These are phyloP conservation scores for Auriscalpium vulgare DNA, from an alignment of 768 basidiomycete species.

Conservation along the genomic window DNA sequence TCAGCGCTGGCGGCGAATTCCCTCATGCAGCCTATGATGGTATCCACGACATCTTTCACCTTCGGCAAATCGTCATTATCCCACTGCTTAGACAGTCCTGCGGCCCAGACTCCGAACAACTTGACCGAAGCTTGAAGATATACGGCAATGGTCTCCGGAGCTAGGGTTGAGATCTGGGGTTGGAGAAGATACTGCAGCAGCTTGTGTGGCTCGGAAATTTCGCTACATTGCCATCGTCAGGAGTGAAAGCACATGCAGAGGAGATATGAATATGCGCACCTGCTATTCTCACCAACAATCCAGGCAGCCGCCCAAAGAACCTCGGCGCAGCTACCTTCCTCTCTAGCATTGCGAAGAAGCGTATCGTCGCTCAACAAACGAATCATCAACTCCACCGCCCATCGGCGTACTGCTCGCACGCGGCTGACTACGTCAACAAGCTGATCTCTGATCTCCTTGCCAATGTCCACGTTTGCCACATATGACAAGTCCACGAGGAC, in stretches of 20 bases:
- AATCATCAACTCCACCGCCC: constrained; percentile 79
- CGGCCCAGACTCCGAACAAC: constrained; percentile 80
- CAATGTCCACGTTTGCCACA: constrained; percentile 74
- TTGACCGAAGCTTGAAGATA: constrained; percentile 82
- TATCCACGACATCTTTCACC: constrained; percentile 55
- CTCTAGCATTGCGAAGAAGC: constrained; percentile 56
- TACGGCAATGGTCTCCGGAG: constrained; percentile 61
- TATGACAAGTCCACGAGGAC: constrained; percentile 89
- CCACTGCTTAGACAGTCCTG: constrained; percentile 72
- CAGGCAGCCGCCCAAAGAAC: constrained; percentile 92
- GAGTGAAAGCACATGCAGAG: not conserved
- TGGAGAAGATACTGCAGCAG: constrained; percentile 64
- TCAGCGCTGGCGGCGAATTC: constrained; percentile 55
- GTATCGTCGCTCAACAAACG: constrained; percentile 73
- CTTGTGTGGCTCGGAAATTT: constrained; percentile 71
- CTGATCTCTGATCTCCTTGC: constrained; percentile 70
- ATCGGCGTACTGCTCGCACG: constrained; percentile 66
- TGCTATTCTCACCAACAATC: constrained; percentile 93
- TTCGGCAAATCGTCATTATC: constrained; percentile 60
- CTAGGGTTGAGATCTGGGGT: constrained; percentile 44
- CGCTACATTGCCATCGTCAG: constrained; percentile 32
- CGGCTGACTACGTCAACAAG: constrained; percentile 82
- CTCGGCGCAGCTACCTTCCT: constrained; percentile 72
- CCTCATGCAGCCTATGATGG: constrained; percentile 47
- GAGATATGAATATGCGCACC: constrained; percentile 32